phyloP scores from a whole-genome alignment of 371 early-diverging fungal genomes.

The Syncephalastrum monosporum region DNA sequence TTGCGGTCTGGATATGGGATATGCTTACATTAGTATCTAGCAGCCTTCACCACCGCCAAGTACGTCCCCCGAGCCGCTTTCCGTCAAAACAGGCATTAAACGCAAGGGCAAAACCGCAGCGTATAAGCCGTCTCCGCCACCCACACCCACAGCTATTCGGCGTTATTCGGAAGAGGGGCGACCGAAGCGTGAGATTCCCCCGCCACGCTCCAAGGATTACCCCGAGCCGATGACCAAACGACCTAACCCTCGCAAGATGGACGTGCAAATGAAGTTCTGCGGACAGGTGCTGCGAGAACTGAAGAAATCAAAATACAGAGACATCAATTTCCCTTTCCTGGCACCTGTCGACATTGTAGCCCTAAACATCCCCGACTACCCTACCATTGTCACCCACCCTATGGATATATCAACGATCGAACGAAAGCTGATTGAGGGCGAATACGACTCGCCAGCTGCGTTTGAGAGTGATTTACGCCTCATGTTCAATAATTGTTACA shows the following conservation, averaged over 20 bases:
- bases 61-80: conserved; percentile 7
- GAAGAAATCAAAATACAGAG: conserved; percentile 65
- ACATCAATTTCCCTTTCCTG: conserved; percentile 76
- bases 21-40: no score
- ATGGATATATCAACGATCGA: conserved; percentile 98
- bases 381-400: conserved; percentile 89
- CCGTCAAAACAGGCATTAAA: conserved; percentile 8
- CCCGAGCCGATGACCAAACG: conserved; percentile 37
- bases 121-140: conserved; percentile 13
- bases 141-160: conserved; percentile 19
- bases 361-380: conserved; percentile 92
- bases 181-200: conserved; percentile 69
- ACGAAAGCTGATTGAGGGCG: conserved; percentile 73
- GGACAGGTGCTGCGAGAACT: conserved; percentile 69
- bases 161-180: conserved; percentile 48
- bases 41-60: conserved; percentile 12
- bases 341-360: conserved; percentile 91
- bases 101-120: conserved; percentile 16
- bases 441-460: conserved; percentile 68
- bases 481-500: conserved; percentile 91
- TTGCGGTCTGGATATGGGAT: no score
- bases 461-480: conserved; percentile 85
- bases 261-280: conserved; percentile 69
- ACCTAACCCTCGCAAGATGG: conserved; percentile 51
- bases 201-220: conserved; percentile 59